Conservation (phyloP, 2,329 filamentous ascomycete genomes). For the Phaeosphaeriaceae sp. region DNA sequence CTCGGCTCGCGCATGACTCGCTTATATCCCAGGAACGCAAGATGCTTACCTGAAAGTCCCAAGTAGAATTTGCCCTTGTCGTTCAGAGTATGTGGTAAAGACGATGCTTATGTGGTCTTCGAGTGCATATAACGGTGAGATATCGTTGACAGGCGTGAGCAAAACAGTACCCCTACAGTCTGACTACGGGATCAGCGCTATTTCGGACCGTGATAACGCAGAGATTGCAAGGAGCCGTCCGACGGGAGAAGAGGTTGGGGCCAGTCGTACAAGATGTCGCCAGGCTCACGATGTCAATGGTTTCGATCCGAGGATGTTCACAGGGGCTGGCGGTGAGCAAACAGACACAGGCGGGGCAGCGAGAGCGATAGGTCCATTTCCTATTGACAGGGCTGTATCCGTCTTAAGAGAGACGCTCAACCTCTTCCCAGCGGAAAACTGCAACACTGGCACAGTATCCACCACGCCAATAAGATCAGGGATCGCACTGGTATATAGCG, state of each 20-base stretch:
- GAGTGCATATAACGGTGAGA: background rate
- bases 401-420: slow-evolving; percentile 7
- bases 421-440: background rate
- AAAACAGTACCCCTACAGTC: background rate
- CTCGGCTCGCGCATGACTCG: slow-evolving; percentile 9
- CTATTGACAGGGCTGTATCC: slow-evolving; percentile 20
- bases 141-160: background rate
- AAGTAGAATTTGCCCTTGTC: background rate
- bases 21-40: slow-evolving; percentile 13
- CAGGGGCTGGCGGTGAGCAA: slow-evolving; percentile 12
- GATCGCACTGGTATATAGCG: slow-evolving; percentile 8
- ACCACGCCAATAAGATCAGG: slow-evolving; percentile 2
- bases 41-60: slow-evolving; percentile 24
- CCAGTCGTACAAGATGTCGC: background rate
- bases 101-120: background rate
- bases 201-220: background rate
- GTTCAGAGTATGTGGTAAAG: background rate
- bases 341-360: slow-evolving; percentile 7
- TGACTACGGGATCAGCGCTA: background rate
- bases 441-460: slow-evolving; percentile 1
- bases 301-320: background rate
- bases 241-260: background rate
- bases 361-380: slow-evolving; percentile 15
- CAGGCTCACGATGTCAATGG: background rate
- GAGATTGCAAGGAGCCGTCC: background rate